Conservation (phyloP, 768 basidiomycete species). For the Mycena epipterygia region DNA sequence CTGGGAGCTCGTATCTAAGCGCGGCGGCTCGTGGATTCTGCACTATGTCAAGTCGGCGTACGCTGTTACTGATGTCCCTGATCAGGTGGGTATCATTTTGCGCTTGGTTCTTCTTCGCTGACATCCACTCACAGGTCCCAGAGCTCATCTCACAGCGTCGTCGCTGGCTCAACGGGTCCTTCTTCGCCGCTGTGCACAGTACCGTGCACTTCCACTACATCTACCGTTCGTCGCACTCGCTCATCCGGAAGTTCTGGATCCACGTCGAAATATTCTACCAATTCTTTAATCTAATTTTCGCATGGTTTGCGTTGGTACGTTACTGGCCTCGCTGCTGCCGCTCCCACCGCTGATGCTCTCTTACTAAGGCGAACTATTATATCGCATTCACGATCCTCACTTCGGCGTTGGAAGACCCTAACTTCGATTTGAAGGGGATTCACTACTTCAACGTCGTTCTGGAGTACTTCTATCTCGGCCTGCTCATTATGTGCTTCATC, state of each 20-base stretch:
- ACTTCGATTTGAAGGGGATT: conserved; percentile 72
- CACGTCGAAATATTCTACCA: conserved; percentile 96
- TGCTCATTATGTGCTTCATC: conserved; percentile 90
- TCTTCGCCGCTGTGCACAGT: conserved; percentile 96
- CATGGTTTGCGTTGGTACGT: conserved; percentile 88
- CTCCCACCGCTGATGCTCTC: background rate
- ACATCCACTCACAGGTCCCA: conserved; percentile 69
- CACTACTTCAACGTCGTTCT: conserved; percentile 82
- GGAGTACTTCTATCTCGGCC: conserved; percentile 89
- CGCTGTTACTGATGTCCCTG: conserved; percentile 93
- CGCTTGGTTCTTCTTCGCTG: background rate
- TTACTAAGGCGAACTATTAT: conserved; percentile 84
- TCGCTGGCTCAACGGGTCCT: conserved; percentile 97
- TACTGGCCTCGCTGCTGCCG: conserved; percentile 7
- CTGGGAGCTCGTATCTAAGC: conserved; percentile 98
- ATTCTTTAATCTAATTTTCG: conserved; percentile 90
- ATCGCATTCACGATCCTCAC: conserved; percentile 89
- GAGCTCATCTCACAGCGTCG: conserved; percentile 96
- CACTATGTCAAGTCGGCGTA: conserved; percentile 98
- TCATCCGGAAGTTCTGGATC: conserved; percentile 92
- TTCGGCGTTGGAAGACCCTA: conserved; percentile 76
- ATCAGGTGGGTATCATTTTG: conserved; percentile 67
- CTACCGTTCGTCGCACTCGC: conserved; percentile 88
- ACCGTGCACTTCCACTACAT: conserved; percentile 95
- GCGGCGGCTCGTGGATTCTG: conserved; percentile 89